Base-by-base conservation (phyloP, 2,329 filamentous ascomycete species). In the Lasiodiplodia theobromae region DNA sequence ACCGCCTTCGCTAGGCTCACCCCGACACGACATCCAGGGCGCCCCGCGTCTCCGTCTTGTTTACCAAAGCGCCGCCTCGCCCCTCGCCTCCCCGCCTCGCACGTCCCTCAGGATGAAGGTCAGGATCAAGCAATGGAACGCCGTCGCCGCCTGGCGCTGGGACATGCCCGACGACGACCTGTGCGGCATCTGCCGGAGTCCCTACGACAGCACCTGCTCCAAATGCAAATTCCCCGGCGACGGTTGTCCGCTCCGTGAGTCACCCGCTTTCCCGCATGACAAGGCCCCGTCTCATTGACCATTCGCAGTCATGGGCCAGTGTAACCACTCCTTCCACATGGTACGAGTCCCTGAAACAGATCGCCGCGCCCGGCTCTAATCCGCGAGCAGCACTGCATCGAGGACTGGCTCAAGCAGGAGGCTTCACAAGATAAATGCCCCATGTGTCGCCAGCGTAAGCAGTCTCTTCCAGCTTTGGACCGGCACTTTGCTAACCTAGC, bases 181-280 rank as follows among this genome's bases (percentile, higher is more conserved):
- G 71, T 99, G 96, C 75, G 96, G 96, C 75, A 99, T 99, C 82
- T 99, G 96, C 82, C 95, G 97, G 78, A 94, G 97, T 71, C 92
- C 97, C 76, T 99, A 98, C 78, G 96, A 99, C 79, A 95, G 94
- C 69, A 98, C 96, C 31, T 99, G 96, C 84, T 94, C 96, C 57
- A 96, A 94, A 67, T 99, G 96, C 89, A 97, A 96, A 86, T 98
- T 94, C 77, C 96, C 96, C 16, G 96, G 96, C 69, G 96, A 99
- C 76, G 94, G 97, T 78, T 99, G 96, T 82, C 92, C 92, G 69
- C 86, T 99, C 69, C 86, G 95, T 97, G 83, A 80, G 91, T 84
- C 38, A 70, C 25, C 31, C n/a, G 25, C 53, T 14, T 62, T 44
- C 52, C 54, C 66, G 18, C 58, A 34, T 70, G 53, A 47, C 66